These are phyloP conservation scores for Thalassiosira exigua DNA, from an alignment of 352 stramenopile species.

Conservation along the genomic window DNA sequence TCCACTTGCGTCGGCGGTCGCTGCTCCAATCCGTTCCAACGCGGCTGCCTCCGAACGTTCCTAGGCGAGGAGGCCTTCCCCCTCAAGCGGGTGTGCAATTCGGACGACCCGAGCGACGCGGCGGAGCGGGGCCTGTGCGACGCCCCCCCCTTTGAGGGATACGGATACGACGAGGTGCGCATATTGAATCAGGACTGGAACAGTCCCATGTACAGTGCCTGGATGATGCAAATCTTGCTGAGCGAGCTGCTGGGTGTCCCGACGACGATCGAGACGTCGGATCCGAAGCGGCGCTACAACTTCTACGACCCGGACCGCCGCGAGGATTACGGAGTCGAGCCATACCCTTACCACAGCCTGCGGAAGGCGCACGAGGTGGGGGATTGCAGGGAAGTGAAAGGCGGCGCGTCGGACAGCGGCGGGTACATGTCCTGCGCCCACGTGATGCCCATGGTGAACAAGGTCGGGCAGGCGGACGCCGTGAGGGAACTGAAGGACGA, in stretches of 20 bases:
- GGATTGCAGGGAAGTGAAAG: too few species aligned
- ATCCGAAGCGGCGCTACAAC: constrained; percentile 18
- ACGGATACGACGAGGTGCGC: constrained; percentile 35
- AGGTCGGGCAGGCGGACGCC: too few species aligned
- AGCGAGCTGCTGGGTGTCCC: constrained; percentile 48
- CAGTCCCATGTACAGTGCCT: background rate
- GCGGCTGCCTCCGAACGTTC: constrained; percentile 23
- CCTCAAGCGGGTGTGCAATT: constrained; percentile 33
- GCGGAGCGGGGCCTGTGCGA: background rate
- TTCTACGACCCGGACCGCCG: constrained; percentile 36
- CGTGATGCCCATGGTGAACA: too few species aligned
- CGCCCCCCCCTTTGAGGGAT: background rate
- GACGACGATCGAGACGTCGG: constrained; percentile 30
- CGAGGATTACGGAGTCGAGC: constrained; percentile 30
- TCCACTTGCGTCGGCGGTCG: constrained; percentile 13
- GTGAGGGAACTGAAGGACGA: too few species aligned
- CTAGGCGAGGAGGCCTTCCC: constrained; percentile 7
- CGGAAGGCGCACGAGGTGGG: too few species aligned
- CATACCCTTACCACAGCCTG: too few species aligned
- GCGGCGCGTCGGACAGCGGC: too few species aligned
- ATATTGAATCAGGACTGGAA: constrained; percentile 31
- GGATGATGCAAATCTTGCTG: constrained; percentile 34
- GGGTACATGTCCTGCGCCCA: too few species aligned
- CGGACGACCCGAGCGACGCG: constrained; percentile 5
- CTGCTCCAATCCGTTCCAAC: constrained; percentile 30